Evolutionary conservation across 768 basidiomycete genomes (phyloP).

Genomic region (Hypholoma sublateritium): DNA sequence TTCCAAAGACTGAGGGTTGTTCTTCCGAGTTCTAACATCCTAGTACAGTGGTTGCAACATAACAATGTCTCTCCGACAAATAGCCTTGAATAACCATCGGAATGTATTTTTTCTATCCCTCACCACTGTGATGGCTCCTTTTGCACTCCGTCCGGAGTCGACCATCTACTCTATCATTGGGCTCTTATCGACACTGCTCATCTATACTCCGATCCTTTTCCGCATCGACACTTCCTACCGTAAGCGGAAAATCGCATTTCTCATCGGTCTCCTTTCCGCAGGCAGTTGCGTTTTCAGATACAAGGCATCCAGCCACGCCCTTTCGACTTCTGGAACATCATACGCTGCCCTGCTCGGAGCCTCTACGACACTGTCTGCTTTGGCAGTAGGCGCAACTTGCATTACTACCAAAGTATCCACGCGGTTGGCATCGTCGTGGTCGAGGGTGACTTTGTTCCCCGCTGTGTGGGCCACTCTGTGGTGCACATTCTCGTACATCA

Average conservation of each 20-base stretch:
- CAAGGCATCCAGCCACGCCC: conserved; percentile 47
- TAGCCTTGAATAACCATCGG: conserved; percentile 28
- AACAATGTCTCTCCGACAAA: conserved; percentile 25
- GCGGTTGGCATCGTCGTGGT: conserved; percentile 34
- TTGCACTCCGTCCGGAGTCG: conserved; percentile 23
- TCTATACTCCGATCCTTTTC: conserved; percentile 37
- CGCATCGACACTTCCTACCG: conserved; percentile 18
- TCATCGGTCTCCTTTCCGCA: conserved; percentile 37
- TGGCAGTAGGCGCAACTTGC: conserved; percentile 41
- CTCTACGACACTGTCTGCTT: conserved; percentile 41
- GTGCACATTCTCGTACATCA: conserved; percentile 51
- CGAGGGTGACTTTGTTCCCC: conserved; percentile 61
- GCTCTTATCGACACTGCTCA: conserved; percentile 32
- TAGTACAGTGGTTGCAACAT: neutral
- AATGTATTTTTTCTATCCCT: conserved; percentile 26
- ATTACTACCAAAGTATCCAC: conserved; percentile 35
- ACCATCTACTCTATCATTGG: conserved; percentile 23
- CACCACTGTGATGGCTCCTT: conserved; percentile 15
- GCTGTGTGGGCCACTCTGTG: conserved; percentile 67
- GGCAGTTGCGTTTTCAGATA: conserved; percentile 43
- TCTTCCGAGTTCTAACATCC: conserved; percentile 14
- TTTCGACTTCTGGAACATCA: conserved; percentile 53
- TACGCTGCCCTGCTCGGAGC: conserved; percentile 43
- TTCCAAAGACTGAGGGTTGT: conserved; percentile 9
- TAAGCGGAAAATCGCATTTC: conserved; percentile 21